Percentiles rank a stretch among this genome's conserved stretches.
These are phyloP conservation scores for Tetraselmis chui DNA, from an alignment of 139 green algal genomes.

Conservation along the genomic window DNA sequence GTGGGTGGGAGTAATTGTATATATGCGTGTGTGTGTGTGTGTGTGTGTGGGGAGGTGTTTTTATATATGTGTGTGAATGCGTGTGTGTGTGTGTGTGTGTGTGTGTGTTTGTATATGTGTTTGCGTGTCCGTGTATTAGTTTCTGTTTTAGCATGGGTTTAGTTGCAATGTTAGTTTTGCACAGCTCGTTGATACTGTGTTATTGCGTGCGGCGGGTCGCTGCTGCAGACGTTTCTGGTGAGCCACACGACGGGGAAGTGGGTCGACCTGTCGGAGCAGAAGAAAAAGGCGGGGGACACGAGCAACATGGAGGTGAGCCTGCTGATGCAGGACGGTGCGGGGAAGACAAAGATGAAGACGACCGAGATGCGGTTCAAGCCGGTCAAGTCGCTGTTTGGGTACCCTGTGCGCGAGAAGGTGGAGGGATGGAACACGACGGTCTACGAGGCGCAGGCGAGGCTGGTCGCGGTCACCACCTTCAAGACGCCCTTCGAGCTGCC, in stretches of 20 bases:
- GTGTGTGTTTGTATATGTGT: too few species aligned
- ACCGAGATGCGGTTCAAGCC: constrained; percentile 36
- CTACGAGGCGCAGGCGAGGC: constrained; percentile 54
- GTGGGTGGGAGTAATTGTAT: too few species aligned
- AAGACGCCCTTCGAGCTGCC: constrained; percentile 35
- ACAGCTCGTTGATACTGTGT: too few species aligned
- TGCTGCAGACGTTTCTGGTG: constrained; percentile 26
- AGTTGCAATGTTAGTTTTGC: too few species aligned
- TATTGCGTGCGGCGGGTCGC: too few species aligned
- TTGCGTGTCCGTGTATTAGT: too few species aligned
- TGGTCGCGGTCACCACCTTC: constrained; percentile 26
- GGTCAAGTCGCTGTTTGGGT: constrained; percentile 30
- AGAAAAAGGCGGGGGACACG: constrained; percentile 20
- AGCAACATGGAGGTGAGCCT: constrained; percentile 18
- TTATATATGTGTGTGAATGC: too few species aligned
- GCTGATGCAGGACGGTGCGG: constrained; percentile 23
- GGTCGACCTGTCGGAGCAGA: constrained; percentile 49
- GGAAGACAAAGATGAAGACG: constrained; percentile 33
- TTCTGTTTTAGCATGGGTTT: too few species aligned
- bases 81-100: too few species aligned
- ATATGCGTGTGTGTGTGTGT: too few species aligned
- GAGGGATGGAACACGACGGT: constrained; percentile 42
- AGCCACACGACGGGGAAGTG: constrained; percentile 48
- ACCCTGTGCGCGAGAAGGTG: constrained; percentile 33
- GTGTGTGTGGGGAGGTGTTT: too few species aligned